Evolutionary conservation across 2,329 filamentous ascomycete genomes (phyloP).

Genomic region (Dactylellina parvicollis): DNA sequence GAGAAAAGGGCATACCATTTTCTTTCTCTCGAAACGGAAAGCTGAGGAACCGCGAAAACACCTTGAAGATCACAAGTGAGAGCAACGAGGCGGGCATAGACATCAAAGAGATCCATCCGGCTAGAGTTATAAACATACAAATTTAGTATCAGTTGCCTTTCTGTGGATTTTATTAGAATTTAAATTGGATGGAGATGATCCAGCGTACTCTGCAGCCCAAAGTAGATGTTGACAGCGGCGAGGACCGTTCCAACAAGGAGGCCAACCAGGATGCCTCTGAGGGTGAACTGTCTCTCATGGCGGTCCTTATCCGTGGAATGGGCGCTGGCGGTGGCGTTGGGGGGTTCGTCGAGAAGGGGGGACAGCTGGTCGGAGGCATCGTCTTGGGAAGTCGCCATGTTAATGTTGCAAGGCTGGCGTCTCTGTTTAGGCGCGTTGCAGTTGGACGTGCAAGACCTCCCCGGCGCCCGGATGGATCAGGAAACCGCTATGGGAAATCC

Average conservation of each 20-base stretch:
- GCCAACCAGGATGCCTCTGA: slow-evolving; percentile 81
- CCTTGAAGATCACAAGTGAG: slow-evolving; percentile 92
- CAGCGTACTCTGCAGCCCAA: slow-evolving; percentile 82
- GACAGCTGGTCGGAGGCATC: too few species aligned
- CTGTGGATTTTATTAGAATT: too few species aligned
- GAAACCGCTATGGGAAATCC: too few species aligned
- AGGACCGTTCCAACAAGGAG: slow-evolving; percentile 87
- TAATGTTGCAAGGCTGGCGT: too few species aligned
- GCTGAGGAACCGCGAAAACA: slow-evolving; percentile 75
- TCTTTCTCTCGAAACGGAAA: slow-evolving; percentile 92
- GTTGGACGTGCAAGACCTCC: too few species aligned
- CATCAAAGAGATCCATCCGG: slow-evolving; percentile 84
- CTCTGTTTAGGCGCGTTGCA: too few species aligned
- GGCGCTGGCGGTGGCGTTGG: too few species aligned
- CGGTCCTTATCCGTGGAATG: too few species aligned
- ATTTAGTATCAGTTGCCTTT: too few species aligned
- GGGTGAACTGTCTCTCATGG: slow-evolving; percentile 71
- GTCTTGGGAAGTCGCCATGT: too few species aligned
- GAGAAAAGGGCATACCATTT: slow-evolving; percentile 66
- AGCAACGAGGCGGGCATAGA: slow-evolving; percentile 95
- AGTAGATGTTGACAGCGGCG: slow-evolving; percentile 98
- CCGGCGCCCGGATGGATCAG: too few species aligned
- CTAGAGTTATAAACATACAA: slow-evolving; percentile 62
- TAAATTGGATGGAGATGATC: neutral
- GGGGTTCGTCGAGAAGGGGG: too few species aligned